A percentile compares a stretch with the other conserved stretches of the same genome.
Conservation (phyloP, 2,329 filamentous ascomycete genomes). For the Leptographium galeiforme region DNA sequence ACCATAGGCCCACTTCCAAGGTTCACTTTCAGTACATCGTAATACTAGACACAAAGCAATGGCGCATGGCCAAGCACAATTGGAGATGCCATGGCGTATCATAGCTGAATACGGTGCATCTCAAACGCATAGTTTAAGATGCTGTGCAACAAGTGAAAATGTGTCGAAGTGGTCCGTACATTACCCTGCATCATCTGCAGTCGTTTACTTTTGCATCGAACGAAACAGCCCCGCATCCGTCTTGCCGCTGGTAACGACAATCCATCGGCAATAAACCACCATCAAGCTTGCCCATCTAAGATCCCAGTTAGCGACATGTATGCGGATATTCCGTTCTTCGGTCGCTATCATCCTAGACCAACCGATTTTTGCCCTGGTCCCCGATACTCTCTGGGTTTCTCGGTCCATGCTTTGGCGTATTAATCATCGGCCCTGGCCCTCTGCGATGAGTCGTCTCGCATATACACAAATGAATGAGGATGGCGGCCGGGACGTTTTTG, state of each 20-base stretch:
- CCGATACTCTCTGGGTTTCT: conserved; percentile 14
- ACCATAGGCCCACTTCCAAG: no score
- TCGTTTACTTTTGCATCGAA: no score
- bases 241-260: neutral
- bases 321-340: conserved; percentile 18
- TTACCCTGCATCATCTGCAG: no score
- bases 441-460: conserved; percentile 16
- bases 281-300: conserved; percentile 16
- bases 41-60: no score
- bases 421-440: conserved; percentile 18
- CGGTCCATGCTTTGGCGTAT: conserved; percentile 16
- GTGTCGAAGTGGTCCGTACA: no score
- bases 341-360: conserved; percentile 16
- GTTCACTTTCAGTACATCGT: no score
- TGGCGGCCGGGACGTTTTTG: conserved; percentile 26
- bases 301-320: conserved; percentile 18
- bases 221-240: neutral
- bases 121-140: no score
- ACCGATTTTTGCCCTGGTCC: conserved; percentile 17
- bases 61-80: no score
- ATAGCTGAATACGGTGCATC: no score
- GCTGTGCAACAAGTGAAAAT: no score
- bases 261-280: conserved; percentile 12
- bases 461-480: conserved; percentile 20
- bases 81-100: no score